Evolutionary conservation across 2,329 filamentous ascomycete species (phyloP).

Genomic region (Clonostachys solani): DNA sequence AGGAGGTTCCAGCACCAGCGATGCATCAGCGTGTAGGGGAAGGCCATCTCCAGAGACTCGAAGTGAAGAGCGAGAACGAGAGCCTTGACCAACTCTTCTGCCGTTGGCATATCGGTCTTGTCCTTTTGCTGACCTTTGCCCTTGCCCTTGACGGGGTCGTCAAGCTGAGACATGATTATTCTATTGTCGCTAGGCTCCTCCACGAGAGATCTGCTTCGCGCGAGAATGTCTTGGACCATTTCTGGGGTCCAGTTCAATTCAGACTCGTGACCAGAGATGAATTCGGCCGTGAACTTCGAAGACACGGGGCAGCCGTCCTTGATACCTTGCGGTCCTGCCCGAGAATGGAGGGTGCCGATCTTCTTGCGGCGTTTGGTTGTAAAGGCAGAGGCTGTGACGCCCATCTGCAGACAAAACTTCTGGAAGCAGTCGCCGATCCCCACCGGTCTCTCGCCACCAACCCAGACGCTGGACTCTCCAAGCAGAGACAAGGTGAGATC

Average conservation of each 20-base stretch:
- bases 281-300: conserved; percentile 14
- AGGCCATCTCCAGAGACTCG: conserved; percentile 27
- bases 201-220: too few relatives aligned
- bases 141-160: not conserved
- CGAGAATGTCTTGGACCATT: too few relatives aligned
- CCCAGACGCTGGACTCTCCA: conserved; percentile 23
- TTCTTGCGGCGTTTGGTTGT: not conserved
- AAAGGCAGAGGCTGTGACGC: conserved; percentile 21
- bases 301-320: conserved; percentile 22
- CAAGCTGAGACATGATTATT: not conserved
- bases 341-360: conserved; percentile 1
- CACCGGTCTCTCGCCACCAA: conserved; percentile 24
- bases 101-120: conserved; percentile 2
- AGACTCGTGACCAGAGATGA: too few relatives aligned
- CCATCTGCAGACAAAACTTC: conserved; percentile 30
- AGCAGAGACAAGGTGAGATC: conserved; percentile 21
- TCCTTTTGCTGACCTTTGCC: too few relatives aligned
- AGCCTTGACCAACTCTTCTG: conserved; percentile 18
- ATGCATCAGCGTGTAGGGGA: conserved; percentile 36
- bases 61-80: conserved; percentile 24
- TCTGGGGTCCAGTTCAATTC: too few relatives aligned
- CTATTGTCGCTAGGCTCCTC: conserved; percentile 8
- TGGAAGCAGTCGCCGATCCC: conserved; percentile 24
- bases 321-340: conserved; percentile 17
- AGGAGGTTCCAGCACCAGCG: conserved; percentile 32